A percentile compares a stretch with the other conserved stretches of the same genome.
These are phyloP conservation scores for Sarocladiaceae sp. DNA, from an alignment of 2,329 filamentous ascomycete species.

Conservation along the genomic window DNA sequence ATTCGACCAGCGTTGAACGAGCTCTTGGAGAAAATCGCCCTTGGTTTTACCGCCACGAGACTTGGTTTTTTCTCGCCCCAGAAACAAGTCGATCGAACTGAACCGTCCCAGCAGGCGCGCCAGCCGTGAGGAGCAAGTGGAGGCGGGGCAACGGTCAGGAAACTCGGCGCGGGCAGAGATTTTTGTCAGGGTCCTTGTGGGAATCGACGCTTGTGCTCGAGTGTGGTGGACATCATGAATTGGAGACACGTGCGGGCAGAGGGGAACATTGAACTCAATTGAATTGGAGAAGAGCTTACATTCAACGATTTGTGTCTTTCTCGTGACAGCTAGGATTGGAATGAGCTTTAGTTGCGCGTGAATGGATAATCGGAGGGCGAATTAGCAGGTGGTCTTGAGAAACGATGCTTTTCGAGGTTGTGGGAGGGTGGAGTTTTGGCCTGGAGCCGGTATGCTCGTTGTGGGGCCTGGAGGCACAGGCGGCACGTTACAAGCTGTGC, in stretches of 20 bases:
- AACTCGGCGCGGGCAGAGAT: constrained; percentile 9
- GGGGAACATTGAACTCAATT: background rate
- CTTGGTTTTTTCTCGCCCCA: constrained; percentile 7
- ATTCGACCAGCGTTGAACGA: constrained; percentile 6
- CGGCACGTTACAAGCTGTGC: too few relatives aligned
- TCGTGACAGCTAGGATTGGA: background rate
- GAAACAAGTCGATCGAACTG: constrained; percentile 2
- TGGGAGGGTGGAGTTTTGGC: constrained; percentile 8
- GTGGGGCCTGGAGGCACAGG: too few relatives aligned
- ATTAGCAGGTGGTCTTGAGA: background rate
- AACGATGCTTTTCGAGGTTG: constrained; percentile 7
- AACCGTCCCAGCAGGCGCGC: constrained; percentile 4
- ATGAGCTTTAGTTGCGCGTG: too few relatives aligned
- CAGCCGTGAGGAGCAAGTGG: constrained; percentile 8
- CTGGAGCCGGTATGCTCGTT: constrained; percentile 5
- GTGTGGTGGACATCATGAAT: background rate
- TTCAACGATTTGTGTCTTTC: background rate
- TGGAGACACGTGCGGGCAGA: background rate
- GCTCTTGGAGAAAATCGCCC: background rate
- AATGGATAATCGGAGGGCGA: too few relatives aligned
- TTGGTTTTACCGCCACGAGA: constrained; percentile 9
- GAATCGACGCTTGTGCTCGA: background rate
- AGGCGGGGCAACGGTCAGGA: constrained; percentile 7
- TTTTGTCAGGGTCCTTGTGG: constrained; percentile 9
- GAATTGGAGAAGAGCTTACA: background rate